phyloP scores from a whole-genome alignment of 176 grass and related monocot species.

The Zea mays region DNA sequence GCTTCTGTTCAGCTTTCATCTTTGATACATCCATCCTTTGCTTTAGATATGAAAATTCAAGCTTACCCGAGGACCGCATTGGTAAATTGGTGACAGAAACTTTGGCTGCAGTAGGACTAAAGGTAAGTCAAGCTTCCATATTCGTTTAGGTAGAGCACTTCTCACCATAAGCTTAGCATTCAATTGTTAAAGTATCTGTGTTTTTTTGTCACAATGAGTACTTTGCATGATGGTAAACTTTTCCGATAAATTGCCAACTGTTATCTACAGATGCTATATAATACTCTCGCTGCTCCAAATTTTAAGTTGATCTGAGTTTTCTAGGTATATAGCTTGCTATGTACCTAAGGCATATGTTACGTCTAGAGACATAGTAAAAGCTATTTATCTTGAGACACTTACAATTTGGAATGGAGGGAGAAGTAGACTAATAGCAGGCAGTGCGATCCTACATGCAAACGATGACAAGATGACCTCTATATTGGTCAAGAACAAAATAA shows the following conservation, averaged over 20 bases:
- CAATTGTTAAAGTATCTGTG: background rate
- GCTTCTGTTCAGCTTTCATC: slow-evolving; percentile 16
- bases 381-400: too few species aligned
- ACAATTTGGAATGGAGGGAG: too few species aligned
- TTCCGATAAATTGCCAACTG: background rate
- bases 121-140: slow-evolving; percentile 53
- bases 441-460: background rate
- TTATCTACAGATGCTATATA: background rate
- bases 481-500: background rate
- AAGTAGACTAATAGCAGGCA: background rate
- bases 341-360: too few species aligned
- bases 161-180: background rate
- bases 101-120: slow-evolving; percentile 85
- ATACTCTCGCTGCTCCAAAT: background rate
- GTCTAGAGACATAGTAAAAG: too few species aligned
- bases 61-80: slow-evolving; percentile 63
- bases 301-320: too few species aligned
- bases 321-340: too few species aligned
- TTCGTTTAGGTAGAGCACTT: slow-evolving; percentile 1
- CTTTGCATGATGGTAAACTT: slow-evolving; percentile 18
- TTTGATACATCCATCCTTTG: slow-evolving; percentile 36
- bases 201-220: background rate
- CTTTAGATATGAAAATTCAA: slow-evolving; percentile 92
- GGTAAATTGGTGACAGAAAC: slow-evolving; percentile 77
- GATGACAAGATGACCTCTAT: background rate